Evolutionary conservation across 2,329 filamentous ascomycete species (phyloP), one percentile per base, ranked within the genome.

Genomic region (Biscogniauxia sp.): DNA sequence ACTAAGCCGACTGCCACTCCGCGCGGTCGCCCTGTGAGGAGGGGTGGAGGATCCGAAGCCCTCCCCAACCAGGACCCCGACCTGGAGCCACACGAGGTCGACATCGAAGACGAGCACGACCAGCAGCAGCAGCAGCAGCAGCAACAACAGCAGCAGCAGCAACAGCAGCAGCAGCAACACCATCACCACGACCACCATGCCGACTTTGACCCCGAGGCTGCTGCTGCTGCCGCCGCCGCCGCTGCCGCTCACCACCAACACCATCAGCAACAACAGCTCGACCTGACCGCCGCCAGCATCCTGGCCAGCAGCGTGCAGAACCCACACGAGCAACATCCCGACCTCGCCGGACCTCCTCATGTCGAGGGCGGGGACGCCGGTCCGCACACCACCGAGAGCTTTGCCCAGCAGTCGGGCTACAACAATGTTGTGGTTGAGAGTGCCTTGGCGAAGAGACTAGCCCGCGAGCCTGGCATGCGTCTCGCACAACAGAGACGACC

Each of bases 371-470:
- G 28, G 11, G 28, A 66, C 5, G 20, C 56, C 4, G 59, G 65
- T 4, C 57, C 62, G n/a, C 71, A 71, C 60, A 80, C 78, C 5
- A 83, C 82, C 1, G 80, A 80, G 58, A 75, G 79, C 4, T 69
- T 84, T 17, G 82, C 82, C 6, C 70, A 70, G 13, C 75, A 78
- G 51, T 78, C 76, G 1, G 84, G 83, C 51, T 84, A 84, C 60
- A 62, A 67, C 6, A 69, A 72, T 2, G 75, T 85, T 23, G 76
- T 77, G 41, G 77, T 84, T 23, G 82, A 85, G 69, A 84, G 82
- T 68, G 79, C 80, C 0, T 74, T 86, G 11, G 82, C 81, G n/a
- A 84, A 80, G 72, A 79, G 81, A 49, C 73, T 87, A n/a, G 78
- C 81, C 3, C 72, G 74, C 25, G 80, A 84, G 62, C 70, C 75